Percentiles rank a stretch among this genome's conserved stretches.
These are phyloP conservation scores for Schwanniomyces yamadae DNA, from an alignment of 805 yeast species.

Conservation along the genomic window DNA sequence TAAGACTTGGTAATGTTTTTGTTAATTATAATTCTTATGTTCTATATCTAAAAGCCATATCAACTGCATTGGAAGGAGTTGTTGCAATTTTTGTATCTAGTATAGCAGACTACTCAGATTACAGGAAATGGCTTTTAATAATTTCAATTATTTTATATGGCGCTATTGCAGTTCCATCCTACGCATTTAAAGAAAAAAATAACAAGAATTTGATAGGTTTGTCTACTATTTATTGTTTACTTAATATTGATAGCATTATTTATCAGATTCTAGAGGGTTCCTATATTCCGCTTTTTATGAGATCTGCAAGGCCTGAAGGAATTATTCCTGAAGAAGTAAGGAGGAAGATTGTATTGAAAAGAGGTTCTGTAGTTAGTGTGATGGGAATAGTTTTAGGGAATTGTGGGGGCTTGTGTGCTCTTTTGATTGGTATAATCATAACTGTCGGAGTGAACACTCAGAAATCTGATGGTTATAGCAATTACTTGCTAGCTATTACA, in stretches of 20 bases:
- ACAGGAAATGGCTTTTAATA: conserved; percentile 32
- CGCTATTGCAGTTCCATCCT: conserved; percentile 34
- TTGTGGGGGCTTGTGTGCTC: conserved; percentile 37
- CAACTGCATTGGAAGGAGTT: conserved; percentile 38
- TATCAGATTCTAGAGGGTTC: conserved; percentile 40
- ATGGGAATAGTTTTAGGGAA: conserved; percentile 37
- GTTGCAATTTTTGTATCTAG: conserved; percentile 37
- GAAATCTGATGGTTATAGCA: conserved; percentile 25
- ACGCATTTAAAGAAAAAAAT: conserved; percentile 20
- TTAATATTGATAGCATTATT: conserved; percentile 26
- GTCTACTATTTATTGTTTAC: conserved; percentile 30
- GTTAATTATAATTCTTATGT: conserved; percentile 38
- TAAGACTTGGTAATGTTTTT: conserved; percentile 30
- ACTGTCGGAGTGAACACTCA: conserved; percentile 26
- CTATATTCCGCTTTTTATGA: conserved; percentile 41
- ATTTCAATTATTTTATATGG: conserved; percentile 33
- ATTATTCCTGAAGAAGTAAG: conserved; percentile 22
- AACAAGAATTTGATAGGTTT: conserved; percentile 21
- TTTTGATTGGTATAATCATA: conserved; percentile 38
- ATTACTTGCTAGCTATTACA: conserved; percentile 38
- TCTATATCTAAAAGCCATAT: conserved; percentile 35
- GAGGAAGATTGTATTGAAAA: conserved; percentile 20
- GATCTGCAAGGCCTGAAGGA: conserved; percentile 21
- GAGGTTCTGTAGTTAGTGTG: conserved; percentile 37
- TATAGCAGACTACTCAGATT: conserved; percentile 39